Base-by-base conservation (phyloP, 164 flowering plant species). In the Liriodendron chinense region DNA sequence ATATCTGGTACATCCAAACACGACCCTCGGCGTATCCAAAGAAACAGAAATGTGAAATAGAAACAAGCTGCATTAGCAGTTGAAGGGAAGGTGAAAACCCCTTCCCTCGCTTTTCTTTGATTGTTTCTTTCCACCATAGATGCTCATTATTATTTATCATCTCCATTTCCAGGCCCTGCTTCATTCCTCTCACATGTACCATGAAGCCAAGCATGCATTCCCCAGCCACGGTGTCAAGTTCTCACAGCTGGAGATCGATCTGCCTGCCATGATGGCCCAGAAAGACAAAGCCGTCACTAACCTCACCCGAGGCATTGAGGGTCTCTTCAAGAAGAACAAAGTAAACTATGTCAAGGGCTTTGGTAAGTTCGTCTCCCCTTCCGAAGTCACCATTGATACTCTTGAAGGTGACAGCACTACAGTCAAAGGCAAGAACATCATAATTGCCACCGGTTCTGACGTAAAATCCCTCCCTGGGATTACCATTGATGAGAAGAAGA, bases 181-280 rank as follows among this genome's bases (percentile, higher is more conserved):
- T 72, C 97, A 94, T 76, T 94, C 98, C 61, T 92, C 97, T 59
- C 98, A 94, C 84, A 92, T 94, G 98, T 94, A 85, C 79, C 96
- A 94, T 80, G 97, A 92, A 84, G 98, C 98, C 53, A 80, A 79
- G 76, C 96, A 92, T 83, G 73, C 91, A 23, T 94, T 94, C 76
- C 87, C 94, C 53, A 77, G 67, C 73, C 98, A 94, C 78, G 98
- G 98, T 43, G 94, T 94, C 77, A 94, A 92, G 85, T 72, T 91
- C 65, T 65, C 91, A 7, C 78, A 89, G 21, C 88, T 94, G 63
- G 97, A 94, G 83, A 88, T 94, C 72, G 98, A 94, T 79, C 83
- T 94, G 50, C 90, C 98, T 22, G 94, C 96, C 65, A 92, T 94
- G 98, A 78, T 94, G 89, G 90, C 84, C 64, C 97, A 92, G 76